Evolutionary conservation across 106 monocot species (phyloP), one percentile per base, ranked within the genome.

Genomic region (Xerophyta viscosa): DNA sequence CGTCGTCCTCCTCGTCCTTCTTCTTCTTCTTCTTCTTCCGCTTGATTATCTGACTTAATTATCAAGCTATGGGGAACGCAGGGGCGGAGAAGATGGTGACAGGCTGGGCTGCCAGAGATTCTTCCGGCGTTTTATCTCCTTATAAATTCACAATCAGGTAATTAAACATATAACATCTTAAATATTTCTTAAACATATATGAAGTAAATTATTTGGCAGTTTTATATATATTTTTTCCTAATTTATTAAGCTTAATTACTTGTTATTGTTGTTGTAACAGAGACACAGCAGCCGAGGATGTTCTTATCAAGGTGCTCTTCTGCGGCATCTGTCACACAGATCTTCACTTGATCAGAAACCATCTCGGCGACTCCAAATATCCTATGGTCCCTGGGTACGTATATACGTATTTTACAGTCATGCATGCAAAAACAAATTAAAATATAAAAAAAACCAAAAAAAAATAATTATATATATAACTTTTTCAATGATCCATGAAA

Each of bases 361-460:
- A 99, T 54, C 77, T 90, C 15, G 82, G 90, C 54, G 71, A 69
- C 76, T 89, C 98, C 22, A 86, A 83, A 8, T 90, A 99, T 37
- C 98, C 98, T 54, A 99, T 99, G 90, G 98, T 99, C 14, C 98
- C 98, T n/a, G 98, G 98, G 96, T 96, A 65, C 25, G 54, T 56
- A 21, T 13, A 13, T 36, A 2, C 24, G 20, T 17, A 12, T 31
- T 18, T 7, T 29, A 2, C 26, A 33, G 10, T 6, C 33, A 33
- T 33, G 33, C n/a, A n/a, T n/a, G n/a, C n/a, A n/a, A n/a, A n/a
- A n/a, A n/a, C n/a, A n/a, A n/a, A n/a, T n/a, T n/a, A n/a, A n/a
- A n/a, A n/a, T n/a, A n/a, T n/a, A n/a, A n/a, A n/a, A n/a, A n/a
- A n/a, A n/a, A n/a, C n/a, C n/a, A n/a, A 10, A 33, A 33, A 5